Base-by-base conservation (phyloP, 768 basidiomycete genomes). In the Wakefieldia striispora region DNA sequence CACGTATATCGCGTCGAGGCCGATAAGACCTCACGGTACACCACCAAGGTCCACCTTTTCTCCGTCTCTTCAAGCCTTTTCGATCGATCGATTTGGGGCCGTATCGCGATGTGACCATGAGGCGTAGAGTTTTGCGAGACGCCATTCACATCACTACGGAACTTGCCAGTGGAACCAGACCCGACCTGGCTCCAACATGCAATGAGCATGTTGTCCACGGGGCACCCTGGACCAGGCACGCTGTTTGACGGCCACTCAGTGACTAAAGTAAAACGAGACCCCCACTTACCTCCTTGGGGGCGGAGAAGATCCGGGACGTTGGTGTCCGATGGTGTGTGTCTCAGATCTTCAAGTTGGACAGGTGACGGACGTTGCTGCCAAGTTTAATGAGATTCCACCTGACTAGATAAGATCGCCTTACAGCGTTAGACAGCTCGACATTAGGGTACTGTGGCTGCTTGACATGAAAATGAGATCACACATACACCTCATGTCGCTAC, bases 71-170 rank as follows among this genome's bases (percentile, higher is more conserved):
- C 36, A 37, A 17, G 16, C 17, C 16, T 37, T 20, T 36, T 17
- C 23, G 34, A 45, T 47, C 38, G 29, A 45, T 45, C 31, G 4
- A 36, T 27, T 9, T 36, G 20, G 36, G 44, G 37, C 37, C 2
- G 23, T 29, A 29, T 33, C 33, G 33, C 42, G 42, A 35, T 33
- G n/a, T n/a, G 14, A 16, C 45, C 34, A 49, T 49, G 48, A 43
- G 48, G 48, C 27, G 24, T 43, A 42, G 41, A 43, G 48, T 21
- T 49, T 49, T 43, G 24, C 17, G n/a, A n/a, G 8, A 43, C 35
- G 47, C 40, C 37, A 16, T 49, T 31, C 47, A 42, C 26, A 29
- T 13, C 14, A 16, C 14, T 6, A 33, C 16, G 33, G 33, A 33
- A 33, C 33, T 14, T 33, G 14, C 33, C 33, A 33, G 14, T 33